Base-by-base conservation (phyloP, 176 grass and related monocot genomes). In the Bolboschoenus planiculmis region DNA sequence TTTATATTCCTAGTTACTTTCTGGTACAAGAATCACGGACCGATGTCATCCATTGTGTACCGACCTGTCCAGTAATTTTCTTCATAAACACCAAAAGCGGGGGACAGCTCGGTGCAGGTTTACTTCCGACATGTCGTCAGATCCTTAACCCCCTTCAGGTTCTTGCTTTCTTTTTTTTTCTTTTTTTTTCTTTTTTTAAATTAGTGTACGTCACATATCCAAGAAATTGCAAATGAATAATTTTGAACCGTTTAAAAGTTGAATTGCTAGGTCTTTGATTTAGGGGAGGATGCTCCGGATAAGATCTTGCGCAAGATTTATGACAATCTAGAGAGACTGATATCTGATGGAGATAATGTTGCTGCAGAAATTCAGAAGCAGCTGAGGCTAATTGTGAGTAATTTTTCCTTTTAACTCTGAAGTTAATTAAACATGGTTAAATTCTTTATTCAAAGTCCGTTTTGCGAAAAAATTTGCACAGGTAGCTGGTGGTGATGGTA, bases 401-500 rank as follows among this genome's bases (percentile, higher is more conserved):
- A 51, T 58, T 68, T 47, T 36, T 59, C 27, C 27, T 86, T 78
- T 82, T 56, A 53, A 0, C 78, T 84, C n/a, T 64, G 80, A 83
- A 36, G 39, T 87, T 26, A 33, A 50, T 87, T 26, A 33, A 50
- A 85, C 48, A 24, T 79, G 55, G 62, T 59, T 86, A 1, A 57
- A 10, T 14, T 43, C 29, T 70, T 83, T 62, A 30, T 53, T 83
- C 2, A 20, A 84, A 53, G 64, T 87, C 24, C 82, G 88, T 61
- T 18, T 84, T 77, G 65, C 80, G 13, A 62, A 18, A 80, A 34
- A 82, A 87, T 79, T 33, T 85, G 48, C 86, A 87, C 88, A 99
- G 96, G 92, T 99, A 88, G 96, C 96, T 81, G 96, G 96, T 84
- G 93, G 96, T 84, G 96, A 99, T 75, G 96, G 96, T 83, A 99